phyloP scores from a whole-genome alignment of 2,329 filamentous ascomycete genomes.

The Gnomoniopsis smithogilvyi region DNA sequence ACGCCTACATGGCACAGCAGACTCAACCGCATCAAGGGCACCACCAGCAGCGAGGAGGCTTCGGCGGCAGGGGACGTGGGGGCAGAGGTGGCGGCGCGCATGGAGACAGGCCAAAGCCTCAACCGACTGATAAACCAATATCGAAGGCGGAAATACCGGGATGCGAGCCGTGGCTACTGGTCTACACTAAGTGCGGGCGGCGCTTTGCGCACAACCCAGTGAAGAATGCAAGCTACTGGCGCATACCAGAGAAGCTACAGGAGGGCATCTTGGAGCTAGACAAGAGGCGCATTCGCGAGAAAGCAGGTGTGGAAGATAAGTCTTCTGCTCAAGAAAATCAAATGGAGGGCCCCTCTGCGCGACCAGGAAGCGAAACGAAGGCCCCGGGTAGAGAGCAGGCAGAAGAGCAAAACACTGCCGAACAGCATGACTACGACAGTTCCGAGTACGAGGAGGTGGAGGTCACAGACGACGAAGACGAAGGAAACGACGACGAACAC shows the following conservation, averaged over 20 bases:
- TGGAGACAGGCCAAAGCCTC: constrained; percentile 58
- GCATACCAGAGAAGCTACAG: constrained; percentile 84
- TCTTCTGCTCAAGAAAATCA: constrained; percentile 6
- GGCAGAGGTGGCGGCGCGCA: constrained; percentile 42
- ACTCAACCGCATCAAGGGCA: constrained; percentile 36
- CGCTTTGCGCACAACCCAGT: constrained; percentile 86
- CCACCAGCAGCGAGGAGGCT: constrained; percentile 34
- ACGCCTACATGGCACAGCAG: constrained; percentile 58
- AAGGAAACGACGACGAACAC: constrained; percentile 43
- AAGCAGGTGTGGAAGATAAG: constrained; percentile 35
- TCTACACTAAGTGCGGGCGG: constrained; percentile 87
- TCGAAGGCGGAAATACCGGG: constrained; percentile 76
- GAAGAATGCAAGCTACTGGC: constrained; percentile 92
- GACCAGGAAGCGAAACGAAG: constrained; percentile 11
- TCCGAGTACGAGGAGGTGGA: constrained; percentile 78
- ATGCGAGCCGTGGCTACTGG: constrained; percentile 82
- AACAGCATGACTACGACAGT: constrained; percentile 50
- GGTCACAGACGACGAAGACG: constrained; percentile 60
- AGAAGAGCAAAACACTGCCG: constrained; percentile 37
- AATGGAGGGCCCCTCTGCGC: constrained; percentile 4
- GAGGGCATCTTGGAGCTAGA: constrained; percentile 72
- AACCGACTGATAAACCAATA: constrained; percentile 76
- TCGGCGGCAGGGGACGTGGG: constrained; percentile 5
- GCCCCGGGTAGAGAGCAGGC: constrained; percentile 28
- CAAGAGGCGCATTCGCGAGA: constrained; percentile 63